Evolutionary conservation across 495 filamentous ascomycete genomes (phyloP), one percentile per base, ranked within the genome.

Genomic region (Lichenothelia convexa): DNA sequence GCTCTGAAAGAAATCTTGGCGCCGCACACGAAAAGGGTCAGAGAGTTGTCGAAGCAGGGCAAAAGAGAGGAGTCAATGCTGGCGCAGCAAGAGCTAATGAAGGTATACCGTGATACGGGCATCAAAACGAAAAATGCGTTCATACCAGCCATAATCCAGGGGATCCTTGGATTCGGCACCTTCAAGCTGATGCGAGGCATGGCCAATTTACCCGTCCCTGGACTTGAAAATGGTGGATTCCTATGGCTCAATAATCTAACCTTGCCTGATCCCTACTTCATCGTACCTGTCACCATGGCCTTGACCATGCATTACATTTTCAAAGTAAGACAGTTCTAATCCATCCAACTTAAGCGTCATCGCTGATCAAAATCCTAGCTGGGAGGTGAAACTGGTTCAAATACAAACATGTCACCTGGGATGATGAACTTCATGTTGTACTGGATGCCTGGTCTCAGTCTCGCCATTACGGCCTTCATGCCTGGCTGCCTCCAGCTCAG

Each of bases 201-300:
- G 84, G 50, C 73, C 2, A 42, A 53, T 13, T 51, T 97, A 18
- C 87, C 89, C 1, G 80, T 93, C 4, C 85, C 86, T 0, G 78
- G 69, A 1, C 43, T 95, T 38, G 63, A 77, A 37, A 57, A 55
- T 6, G 84, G 78, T 21, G 73, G 80, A 2, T 39, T 73, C 5
- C 54, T 67, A 9, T 95, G 91, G 91, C 68, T 95, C 44, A 56
- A 56, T 3, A 78, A 99, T 48, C 57, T 99, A 38, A 79, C 86
- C 1, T 50, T 78, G 8, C 36, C 68, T 1, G 89, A 99, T 54
- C 86, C 91, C 0, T 70, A 60, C 32, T 80, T 60, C 41, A 56
- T 87, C 23, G 51, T 95, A n/a, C 89, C 89, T 0, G 18, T 70
- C 5, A 30, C 21, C 17, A 48, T 45, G 42, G 45, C 30, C 5